These are phyloP conservation scores for Diplogelasinospora grovesii DNA, from an alignment of 495 filamentous ascomycete genomes.

Conservation along the genomic window DNA sequence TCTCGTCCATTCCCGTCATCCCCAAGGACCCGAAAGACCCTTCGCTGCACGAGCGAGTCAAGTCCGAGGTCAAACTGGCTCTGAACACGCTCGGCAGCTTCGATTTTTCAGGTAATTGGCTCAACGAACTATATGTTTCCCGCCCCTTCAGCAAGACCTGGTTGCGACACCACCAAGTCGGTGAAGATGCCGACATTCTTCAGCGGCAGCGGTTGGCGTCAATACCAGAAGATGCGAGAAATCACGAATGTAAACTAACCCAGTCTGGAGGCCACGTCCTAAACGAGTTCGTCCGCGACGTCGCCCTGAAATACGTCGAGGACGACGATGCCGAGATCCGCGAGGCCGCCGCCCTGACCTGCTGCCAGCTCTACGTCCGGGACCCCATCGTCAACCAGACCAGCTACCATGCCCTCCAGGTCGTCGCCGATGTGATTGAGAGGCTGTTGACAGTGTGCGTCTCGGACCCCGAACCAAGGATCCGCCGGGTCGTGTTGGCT, in stretches of 20 bases:
- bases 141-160: not conserved
- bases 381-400: slow-evolving; percentile 98
- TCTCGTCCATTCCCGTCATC: slow-evolving; percentile 69
- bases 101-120: slow-evolving; percentile 65
- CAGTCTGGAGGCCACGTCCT: slow-evolving; percentile 65
- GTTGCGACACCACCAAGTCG: not conserved
- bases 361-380: slow-evolving; percentile 91
- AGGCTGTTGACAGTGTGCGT: slow-evolving; percentile 91
- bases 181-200: slow-evolving; percentile 3
- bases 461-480: slow-evolving; percentile 82
- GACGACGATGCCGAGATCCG: slow-evolving; percentile 90
- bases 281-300: slow-evolving; percentile 97
- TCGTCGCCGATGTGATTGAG: slow-evolving; percentile 95
- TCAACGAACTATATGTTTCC: not conserved
- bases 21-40: slow-evolving; percentile 81
- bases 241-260: slow-evolving; percentile 11
- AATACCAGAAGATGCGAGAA: not conserved
- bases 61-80: slow-evolving; percentile 85
- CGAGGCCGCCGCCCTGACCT: slow-evolving; percentile 90
- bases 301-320: slow-evolving; percentile 95
- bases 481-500: slow-evolving; percentile 77
- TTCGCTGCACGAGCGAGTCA: slow-evolving; percentile 61
- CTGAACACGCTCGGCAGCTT: slow-evolving; percentile 92
- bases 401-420: slow-evolving; percentile 89
- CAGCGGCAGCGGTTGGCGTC: not conserved